A percentile compares a stretch with the other conserved stretches of the same genome.
Conservation (phyloP, 2,329 filamentous ascomycete genomes). For the Colletotrichum sp. region DNA sequence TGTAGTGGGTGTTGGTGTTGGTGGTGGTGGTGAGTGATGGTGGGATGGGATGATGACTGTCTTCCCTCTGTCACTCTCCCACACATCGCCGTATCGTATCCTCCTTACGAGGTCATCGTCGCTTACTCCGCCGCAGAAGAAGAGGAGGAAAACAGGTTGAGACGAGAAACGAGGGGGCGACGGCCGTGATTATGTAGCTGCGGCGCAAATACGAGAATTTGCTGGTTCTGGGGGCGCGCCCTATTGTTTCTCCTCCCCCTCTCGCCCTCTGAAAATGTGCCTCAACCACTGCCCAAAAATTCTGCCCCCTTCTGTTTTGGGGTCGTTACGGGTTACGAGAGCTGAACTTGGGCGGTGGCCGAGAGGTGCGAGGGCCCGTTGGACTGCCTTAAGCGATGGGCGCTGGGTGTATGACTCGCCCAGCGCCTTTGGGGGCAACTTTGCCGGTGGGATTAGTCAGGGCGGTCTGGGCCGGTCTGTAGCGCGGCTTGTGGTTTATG, state of each 20-base stretch:
- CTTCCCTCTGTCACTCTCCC: background rate
- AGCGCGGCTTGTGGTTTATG: background rate
- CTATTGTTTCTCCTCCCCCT: background rate
- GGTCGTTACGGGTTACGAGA: background rate
- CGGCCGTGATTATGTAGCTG: slow-evolving; percentile 6
- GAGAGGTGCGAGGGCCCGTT: background rate
- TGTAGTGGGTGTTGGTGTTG: background rate
- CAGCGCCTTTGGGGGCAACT: background rate
- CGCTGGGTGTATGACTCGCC: background rate
- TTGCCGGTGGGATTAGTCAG: background rate
- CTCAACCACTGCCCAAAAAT: background rate
- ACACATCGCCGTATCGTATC: background rate
- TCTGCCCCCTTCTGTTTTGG: slow-evolving; percentile 1
- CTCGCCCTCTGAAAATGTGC: background rate
- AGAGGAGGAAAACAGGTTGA: background rate
- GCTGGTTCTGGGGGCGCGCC: background rate
- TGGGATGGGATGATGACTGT: background rate
- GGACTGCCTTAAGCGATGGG: background rate
- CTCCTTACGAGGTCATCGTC: background rate
- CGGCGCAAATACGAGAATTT: background rate
- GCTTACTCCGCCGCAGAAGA: background rate
- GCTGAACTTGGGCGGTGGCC: background rate
- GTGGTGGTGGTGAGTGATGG: background rate
- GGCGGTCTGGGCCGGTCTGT: background rate
- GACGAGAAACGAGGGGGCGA: background rate